Conservation (phyloP, 495 filamentous ascomycete species). For the Penicillium nucicola region DNA sequence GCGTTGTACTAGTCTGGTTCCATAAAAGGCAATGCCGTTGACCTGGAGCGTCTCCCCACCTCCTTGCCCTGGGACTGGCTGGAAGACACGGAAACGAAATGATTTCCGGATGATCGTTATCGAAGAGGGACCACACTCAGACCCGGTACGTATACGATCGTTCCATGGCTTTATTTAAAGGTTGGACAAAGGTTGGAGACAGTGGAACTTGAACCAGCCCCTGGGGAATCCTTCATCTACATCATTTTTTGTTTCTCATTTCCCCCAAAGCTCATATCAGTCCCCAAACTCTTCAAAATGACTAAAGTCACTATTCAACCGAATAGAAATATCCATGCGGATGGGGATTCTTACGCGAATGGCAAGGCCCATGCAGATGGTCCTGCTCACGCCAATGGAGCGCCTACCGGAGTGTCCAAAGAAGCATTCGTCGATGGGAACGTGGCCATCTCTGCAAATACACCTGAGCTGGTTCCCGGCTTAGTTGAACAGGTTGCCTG, state of each 20-base stretch:
- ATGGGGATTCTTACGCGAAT: not conserved
- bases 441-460: conserved; percentile 24
- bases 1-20: no score
- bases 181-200: no score
- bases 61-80: no score
- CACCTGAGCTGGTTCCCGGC: conserved; percentile 21
- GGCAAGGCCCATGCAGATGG: not conserved
- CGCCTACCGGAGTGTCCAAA: not conserved
- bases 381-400: not conserved
- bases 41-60: no score
- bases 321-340: not conserved
- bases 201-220: not conserved
- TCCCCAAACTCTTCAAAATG: not conserved
- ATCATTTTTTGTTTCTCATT: not conserved
- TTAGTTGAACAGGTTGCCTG: conserved; percentile 22
- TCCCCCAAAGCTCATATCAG: not conserved
- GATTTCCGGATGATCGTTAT: no score
- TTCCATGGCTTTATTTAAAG: not conserved
- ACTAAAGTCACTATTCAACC: not conserved
- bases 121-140: no score
- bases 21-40: no score
- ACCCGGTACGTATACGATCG: no score
- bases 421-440: conserved; percentile 9
- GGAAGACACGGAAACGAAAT: no score
- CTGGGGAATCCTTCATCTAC: not conserved